Evolutionary conservation across 495 filamentous ascomycete species (phyloP).

Genomic region (Entonaema liquescens): DNA sequence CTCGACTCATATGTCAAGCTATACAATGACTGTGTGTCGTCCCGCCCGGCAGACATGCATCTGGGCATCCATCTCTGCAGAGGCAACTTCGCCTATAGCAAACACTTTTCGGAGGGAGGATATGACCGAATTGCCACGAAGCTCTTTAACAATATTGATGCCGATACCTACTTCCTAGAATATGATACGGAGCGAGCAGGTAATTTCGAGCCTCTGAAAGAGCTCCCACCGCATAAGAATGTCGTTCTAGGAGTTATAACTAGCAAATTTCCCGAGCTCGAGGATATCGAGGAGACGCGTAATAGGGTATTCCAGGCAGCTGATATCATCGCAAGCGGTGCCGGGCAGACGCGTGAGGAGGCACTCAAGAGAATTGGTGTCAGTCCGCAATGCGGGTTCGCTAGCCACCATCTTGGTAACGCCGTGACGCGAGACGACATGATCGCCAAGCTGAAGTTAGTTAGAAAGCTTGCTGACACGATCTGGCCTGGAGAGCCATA

Average conservation of each 20-base stretch:
- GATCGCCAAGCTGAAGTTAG: conserved; percentile 69
- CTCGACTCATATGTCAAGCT: conserved; percentile 72
- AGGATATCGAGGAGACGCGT: conserved; percentile 71
- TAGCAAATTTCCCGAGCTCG: conserved; percentile 71
- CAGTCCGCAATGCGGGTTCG: conserved; percentile 76
- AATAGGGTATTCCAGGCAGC: conserved; percentile 68
- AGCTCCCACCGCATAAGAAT: conserved; percentile 71
- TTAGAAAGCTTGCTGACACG: conserved; percentile 67
- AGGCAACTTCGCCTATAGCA: conserved; percentile 72
- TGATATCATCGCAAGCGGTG: conserved; percentile 67
- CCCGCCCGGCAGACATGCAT: conserved; percentile 66
- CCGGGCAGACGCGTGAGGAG: conserved; percentile 62
- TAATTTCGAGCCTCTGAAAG: conserved; percentile 72
- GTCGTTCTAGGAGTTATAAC: conserved; percentile 75
- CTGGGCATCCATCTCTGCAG: conserved; percentile 74
- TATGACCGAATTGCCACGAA: conserved; percentile 75
- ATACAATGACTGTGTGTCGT: conserved; percentile 71
- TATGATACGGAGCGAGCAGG: conserved; percentile 74
- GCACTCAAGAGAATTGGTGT: conserved; percentile 69
- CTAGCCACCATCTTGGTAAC: conserved; percentile 69
- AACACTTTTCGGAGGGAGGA: conserved; percentile 76
- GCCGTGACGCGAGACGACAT: conserved; percentile 66
- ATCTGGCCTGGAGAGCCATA: conserved; percentile 70
- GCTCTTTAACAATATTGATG: conserved; percentile 72
- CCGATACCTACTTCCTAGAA: conserved; percentile 75